Evolutionary conservation across 202 grass and related monocot genomes (phyloP), one percentile per base, ranked within the genome.

Genomic region (Elaeis oleifera): DNA sequence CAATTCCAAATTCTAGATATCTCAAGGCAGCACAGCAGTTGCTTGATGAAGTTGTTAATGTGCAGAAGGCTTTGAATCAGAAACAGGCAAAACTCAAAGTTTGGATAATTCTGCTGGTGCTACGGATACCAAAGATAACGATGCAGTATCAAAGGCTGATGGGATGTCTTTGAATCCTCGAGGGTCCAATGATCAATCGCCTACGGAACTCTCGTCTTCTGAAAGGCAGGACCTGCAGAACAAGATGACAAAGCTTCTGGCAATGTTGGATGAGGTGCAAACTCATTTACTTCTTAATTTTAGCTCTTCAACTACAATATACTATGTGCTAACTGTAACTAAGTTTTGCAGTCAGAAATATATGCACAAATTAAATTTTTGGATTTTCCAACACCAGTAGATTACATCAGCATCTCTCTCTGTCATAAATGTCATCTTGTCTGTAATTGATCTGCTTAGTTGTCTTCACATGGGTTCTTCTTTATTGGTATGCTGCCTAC

Each of bases 211-310:
- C 19, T 87, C 88, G 24, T 59, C 88, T 14, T 74, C 88, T 23
- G 94, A 92, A 63, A 78, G 83, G 72, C 88, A 99, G 16, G 94
- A 99, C 29, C 82, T 99, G 5, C 94, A 94, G 75, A 89, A 99
- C 83, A 99, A 99, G 61, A 78, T 99, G 59, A 84, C 80, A 32
- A 87, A 87, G 5, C 80, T 99, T 23, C 64, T 94, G 80, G 80
- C 80, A 13, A 91, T 99, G 78, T 71, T 99, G 50, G 94, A 99
- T 75, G 85, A 99, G 88, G 90, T 44, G 36, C 9, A 44, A 14
- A 44, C 36, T 44, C 11, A 44, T 44, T 13, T 44, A 44, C 36
- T 44, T 44, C 3, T 44, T 44, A 44, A 11, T 44, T 44, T 44
- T 44, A 44, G 11, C 36, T 44, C 36, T 11, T 44, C 36, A 44